Percentiles rank a stretch among this genome's conserved stretches.
phyloP scores from a whole-genome alignment of 2,329 filamentous ascomycete species.

The Blumeria graminis region DNA sequence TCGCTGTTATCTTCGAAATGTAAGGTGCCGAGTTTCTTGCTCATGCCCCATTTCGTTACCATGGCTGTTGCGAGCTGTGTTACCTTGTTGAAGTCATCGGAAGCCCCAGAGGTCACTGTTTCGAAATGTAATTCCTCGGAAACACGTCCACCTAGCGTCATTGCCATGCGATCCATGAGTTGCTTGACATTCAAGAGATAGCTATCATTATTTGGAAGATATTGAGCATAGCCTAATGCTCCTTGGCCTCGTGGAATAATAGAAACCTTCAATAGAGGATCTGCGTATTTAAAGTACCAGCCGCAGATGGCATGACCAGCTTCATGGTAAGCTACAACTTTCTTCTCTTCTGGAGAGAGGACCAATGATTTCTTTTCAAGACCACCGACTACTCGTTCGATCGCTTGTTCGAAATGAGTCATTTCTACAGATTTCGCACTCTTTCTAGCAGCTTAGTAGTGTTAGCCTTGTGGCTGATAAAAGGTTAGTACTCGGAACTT shows the following conservation, averaged over 20 bases:
- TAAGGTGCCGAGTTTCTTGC: slow-evolving; percentile 72
- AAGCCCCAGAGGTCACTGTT: slow-evolving; percentile 82
- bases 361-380: slow-evolving; percentile 95
- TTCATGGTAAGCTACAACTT: slow-evolving; percentile 91
- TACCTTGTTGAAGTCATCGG: slow-evolving; percentile 96
- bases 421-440: slow-evolving; percentile 64
- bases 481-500: slow-evolving; percentile 17
- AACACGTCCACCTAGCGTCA: slow-evolving; percentile 89
- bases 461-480: slow-evolving; percentile 18
- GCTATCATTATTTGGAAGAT: slow-evolving; percentile 72
- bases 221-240: slow-evolving; percentile 87
- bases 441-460: slow-evolving; percentile 46
- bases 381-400: slow-evolving; percentile 89
- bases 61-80: slow-evolving; percentile 88
- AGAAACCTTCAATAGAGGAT: slow-evolving; percentile 90
- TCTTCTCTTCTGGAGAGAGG: slow-evolving; percentile 80
- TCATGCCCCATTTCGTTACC: slow-evolving; percentile 99
- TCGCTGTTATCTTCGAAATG: slow-evolving; percentile 71
- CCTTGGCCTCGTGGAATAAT: slow-evolving; percentile 94
- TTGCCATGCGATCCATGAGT: slow-evolving; percentile 98
- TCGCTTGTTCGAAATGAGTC: slow-evolving; percentile 87
- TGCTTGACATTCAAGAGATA: slow-evolving; percentile 93
- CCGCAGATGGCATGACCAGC: slow-evolving; percentile 95
- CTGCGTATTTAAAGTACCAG: slow-evolving; percentile 93
- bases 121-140: slow-evolving; percentile 94